phyloP scores from a whole-genome alignment of 768 basidiomycete genomes.

The Suillus americanus region DNA sequence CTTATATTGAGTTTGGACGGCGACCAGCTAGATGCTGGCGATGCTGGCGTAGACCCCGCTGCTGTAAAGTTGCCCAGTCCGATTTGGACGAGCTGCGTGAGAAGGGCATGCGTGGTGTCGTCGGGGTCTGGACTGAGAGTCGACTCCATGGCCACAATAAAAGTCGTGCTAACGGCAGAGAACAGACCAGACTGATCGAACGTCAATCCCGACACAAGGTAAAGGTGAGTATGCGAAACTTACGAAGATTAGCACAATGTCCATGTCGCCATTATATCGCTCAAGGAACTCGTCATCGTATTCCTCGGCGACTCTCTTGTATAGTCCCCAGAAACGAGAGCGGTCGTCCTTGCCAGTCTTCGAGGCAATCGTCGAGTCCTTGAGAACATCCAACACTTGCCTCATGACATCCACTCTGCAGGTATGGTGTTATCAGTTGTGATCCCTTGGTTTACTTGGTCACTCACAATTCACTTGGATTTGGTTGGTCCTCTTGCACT shows the following conservation, averaged over 20 bases:
- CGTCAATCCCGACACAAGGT: background rate
- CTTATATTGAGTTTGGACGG: background rate
- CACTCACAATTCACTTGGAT: too few species aligned
- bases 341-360: background rate
- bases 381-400: too few species aligned
- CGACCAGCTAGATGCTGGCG: slow-evolving; percentile 1
- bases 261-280: slow-evolving; percentile 14
- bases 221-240: background rate
- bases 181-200: slow-evolving; percentile 12
- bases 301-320: slow-evolving; percentile 13
- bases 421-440: too few species aligned
- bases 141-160: slow-evolving; percentile 11
- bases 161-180: slow-evolving; percentile 12
- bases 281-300: slow-evolving; percentile 19
- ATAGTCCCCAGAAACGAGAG: slow-evolving; percentile 12
- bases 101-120: background rate
- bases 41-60: background rate
- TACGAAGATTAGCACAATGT: slow-evolving; percentile 22
- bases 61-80: too few species aligned
- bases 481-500: too few species aligned
- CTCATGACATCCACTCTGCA: too few species aligned
- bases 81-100: too few species aligned
- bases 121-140: slow-evolving; percentile 9
- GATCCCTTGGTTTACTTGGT: too few species aligned
- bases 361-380: too few species aligned